Evolutionary conservation across 805 yeast genomes (phyloP), one percentile per base, ranked within the genome.

Genomic region (Grigorovia humatica): DNA sequence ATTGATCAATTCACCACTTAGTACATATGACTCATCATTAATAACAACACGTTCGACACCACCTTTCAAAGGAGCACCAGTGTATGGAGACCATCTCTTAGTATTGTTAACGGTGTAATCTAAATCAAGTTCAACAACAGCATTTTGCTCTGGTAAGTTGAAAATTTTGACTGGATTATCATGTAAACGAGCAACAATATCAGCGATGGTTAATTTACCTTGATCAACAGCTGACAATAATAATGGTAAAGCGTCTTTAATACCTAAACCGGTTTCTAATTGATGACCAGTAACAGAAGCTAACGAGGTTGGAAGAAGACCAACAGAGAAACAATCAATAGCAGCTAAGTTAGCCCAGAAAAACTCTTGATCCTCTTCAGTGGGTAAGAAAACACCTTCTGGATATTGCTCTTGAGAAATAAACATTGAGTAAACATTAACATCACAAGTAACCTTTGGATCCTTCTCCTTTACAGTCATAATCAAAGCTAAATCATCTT

Each of bases 251-350:
- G 89, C 81, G 68, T 88, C 95, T 51, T 80, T 73, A 62, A 87
- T 76, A 62, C 96, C 96, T 54, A 82, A 72, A 55, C 93, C 96
- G 42, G 90, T 79, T 46, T 73, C 73, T 52, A 79, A 75, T 49
- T 77, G 73, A 60, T 81, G 68, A 48, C 85, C 85, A 53, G 79
- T 71, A 56, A 80, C 82, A 61, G 77, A 70, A 45, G 95, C 88
- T 52, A 90, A 72, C 55, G 78, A 73, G 48, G 84, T 77, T 61
- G 96, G 96, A 56, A 85, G 67, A 43, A 77, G 75, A 57, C 97
- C 97, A 58, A 90, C 74, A 19, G 96, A 82, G 76, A 91, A 87
- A 58, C 89, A 85, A 71, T 91, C 98, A 65, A 91, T 78, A 46
- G 76, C 73, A 32, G 72, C 77, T 58, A 91, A 69, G 65, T 80